These are phyloP conservation scores for Pseudomicrostroma phylloplanum DNA, from an alignment of 1,284 basidiomycete genomes.

Conservation along the genomic window DNA sequence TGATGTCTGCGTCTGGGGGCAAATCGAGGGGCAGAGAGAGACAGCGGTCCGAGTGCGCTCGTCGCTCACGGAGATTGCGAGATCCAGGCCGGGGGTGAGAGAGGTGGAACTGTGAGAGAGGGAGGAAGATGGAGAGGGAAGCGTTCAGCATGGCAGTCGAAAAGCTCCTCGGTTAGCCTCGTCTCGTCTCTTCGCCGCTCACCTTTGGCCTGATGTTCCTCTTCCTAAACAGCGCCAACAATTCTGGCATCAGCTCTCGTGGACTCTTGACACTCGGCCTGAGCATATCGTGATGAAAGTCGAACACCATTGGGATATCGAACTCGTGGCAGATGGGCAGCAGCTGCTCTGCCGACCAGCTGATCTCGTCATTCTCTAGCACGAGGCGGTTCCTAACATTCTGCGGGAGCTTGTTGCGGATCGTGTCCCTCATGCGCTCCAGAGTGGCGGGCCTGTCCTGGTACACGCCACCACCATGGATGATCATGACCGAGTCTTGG, in stretches of 20 bases:
- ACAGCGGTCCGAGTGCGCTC: slow-evolving; percentile 78
- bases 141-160: too few relatives aligned
- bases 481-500: slow-evolving; percentile 69
- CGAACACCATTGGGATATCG: slow-evolving; percentile 60
- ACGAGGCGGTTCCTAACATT: slow-evolving; percentile 69
- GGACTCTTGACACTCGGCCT: slow-evolving; percentile 36
- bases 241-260: slow-evolving; percentile 62
- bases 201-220: slow-evolving; percentile 69
- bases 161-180: too few relatives aligned
- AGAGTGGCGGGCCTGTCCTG: slow-evolving; percentile 69
- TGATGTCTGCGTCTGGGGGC: slow-evolving; percentile 60
- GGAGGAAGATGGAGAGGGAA: too few relatives aligned
- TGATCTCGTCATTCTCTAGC: slow-evolving; percentile 86
- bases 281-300: slow-evolving; percentile 49
- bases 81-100: slow-evolving; percentile 17
- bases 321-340: slow-evolving; percentile 75
- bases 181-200: too few relatives aligned
- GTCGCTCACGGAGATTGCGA: slow-evolving; percentile 56
- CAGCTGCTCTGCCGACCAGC: slow-evolving; percentile 78
- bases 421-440: slow-evolving; percentile 67
- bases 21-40: slow-evolving; percentile 60
- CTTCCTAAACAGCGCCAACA: slow-evolving; percentile 67
- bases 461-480: slow-evolving; percentile 66
- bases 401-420: slow-evolving; percentile 59
- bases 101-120: neutral